Base-by-base conservation (phyloP, 257 asterid species). In the Thymus quinquecostatus region DNA sequence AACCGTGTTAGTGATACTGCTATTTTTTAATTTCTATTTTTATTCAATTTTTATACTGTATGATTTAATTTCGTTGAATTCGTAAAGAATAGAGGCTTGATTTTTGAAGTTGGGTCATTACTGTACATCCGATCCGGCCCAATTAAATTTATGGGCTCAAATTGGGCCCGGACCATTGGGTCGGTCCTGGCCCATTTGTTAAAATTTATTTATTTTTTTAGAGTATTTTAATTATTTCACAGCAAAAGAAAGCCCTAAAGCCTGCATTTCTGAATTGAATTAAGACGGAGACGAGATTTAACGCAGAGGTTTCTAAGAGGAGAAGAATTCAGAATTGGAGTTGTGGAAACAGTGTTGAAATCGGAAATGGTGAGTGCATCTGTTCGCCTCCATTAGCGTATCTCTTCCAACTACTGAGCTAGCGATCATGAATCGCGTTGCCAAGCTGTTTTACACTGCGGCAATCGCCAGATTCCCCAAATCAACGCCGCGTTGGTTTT, bases 341-440 rank as follows among this genome's bases (percentile, higher is more conserved):
- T 44, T 38, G 12, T 38, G 63, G 13, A 49, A 38, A 6, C 14
- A 44, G 62, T 48, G 10, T 27, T 48, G 45, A 29, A 28, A 72
- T 51, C 64, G 43, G 59, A 32, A 64, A 73, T 54, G 65, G 69
- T 38, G 44, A 71, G 3, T 30, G 38, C 8, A 72, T 54, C 62
- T 51, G 38, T 45, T 13, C 44, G 51, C 60, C 60, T 40, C 70
- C 40, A 34, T 38, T 33, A 48, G 8, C 43, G 21, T 21, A 45
- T 69, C 55, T 13, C 50, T 45, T 50, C 53, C 34, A 21, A 21
- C 21, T 21, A 21, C 21, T 21, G 6, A 65, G 63, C 55, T 72
- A 50, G 29, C 12, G 61, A 60, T 41, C 66, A 80, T 80, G 84
- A 80, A 80, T 73, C 84, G 79, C 71, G 36, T 80, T 64, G 68